Evolutionary conservation across 2,329 filamentous ascomycete genomes (phyloP).

Genomic region (Alternaria longipes): DNA sequence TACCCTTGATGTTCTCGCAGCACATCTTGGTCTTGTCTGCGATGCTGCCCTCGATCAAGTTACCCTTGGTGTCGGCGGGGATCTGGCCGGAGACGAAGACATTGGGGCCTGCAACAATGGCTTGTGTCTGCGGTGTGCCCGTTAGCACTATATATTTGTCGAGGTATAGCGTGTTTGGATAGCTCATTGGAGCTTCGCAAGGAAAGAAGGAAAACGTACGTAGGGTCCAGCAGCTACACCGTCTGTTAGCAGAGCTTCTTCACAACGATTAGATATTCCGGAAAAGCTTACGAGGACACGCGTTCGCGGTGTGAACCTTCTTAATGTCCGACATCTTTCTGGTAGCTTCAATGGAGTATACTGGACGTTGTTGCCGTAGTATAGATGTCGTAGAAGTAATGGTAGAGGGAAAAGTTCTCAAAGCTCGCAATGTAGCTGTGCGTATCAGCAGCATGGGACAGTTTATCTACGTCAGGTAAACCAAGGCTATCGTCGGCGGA

Average conservation of each 20-base stretch:
- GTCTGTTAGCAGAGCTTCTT: conserved; percentile 4
- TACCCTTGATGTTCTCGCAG: conserved; percentile 82
- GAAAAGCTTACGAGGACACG: conserved; percentile 53
- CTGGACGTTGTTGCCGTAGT: not conserved
- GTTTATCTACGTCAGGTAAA: conserved; percentile 32
- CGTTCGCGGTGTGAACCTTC: conserved; percentile 54
- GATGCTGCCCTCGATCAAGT: conserved; percentile 70
- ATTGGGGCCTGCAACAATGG: conserved; percentile 72
- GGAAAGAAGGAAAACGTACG: conserved; percentile 44
- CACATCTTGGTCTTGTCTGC: conserved; percentile 74
- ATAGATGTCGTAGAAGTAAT: not conserved
- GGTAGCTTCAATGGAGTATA: not conserved
- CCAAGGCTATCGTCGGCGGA: conserved; percentile 33
- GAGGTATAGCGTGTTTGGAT: not conserved
- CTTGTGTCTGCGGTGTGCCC: conserved; percentile 56
- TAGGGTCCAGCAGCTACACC: conserved; percentile 55
- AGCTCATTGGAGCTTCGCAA: not conserved
- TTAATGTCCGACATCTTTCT: conserved; percentile 56
- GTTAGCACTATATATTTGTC: not conserved
- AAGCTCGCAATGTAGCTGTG: not conserved
- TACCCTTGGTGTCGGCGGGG: conserved; percentile 70
- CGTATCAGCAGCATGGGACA: conserved; percentile 9
- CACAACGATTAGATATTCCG: not conserved
- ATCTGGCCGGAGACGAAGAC: conserved; percentile 81
- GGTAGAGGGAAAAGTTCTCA: not conserved